Evolutionary conservation across 257 asterid species (phyloP).

Genomic region (Eucommia ulmoides): DNA sequence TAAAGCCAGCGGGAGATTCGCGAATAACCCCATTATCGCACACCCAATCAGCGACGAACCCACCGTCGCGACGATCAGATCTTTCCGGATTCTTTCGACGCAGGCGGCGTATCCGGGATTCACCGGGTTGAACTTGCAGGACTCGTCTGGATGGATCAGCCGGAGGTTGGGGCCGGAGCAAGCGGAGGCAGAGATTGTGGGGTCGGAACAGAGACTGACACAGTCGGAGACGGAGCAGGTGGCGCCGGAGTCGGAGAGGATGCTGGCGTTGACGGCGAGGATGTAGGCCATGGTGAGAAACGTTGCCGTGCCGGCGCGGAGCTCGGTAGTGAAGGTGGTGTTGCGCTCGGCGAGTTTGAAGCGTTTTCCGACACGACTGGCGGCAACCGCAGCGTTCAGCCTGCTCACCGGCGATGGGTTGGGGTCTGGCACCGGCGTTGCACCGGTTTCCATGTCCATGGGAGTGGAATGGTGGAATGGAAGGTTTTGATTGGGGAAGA

Average conservation of each 20-base stretch:
- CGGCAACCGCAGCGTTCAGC: conserved; percentile 46
- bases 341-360: conserved; percentile 73
- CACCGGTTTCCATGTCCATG: neutral
- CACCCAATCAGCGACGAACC: conserved; percentile 78
- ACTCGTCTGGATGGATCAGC: conserved; percentile 37
- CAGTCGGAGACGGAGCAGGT: conserved; percentile 89
- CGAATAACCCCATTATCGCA: conserved; percentile 70
- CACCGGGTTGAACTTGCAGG: conserved; percentile 78
- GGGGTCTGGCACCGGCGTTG: conserved; percentile 15
- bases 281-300: conserved; percentile 98
- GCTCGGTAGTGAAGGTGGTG: conserved; percentile 86
- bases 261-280: conserved; percentile 94
- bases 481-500: neutral
- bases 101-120: conserved; percentile 92
- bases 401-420: conserved; percentile 23
- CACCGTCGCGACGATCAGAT: conserved; percentile 75
- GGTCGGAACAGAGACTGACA: conserved; percentile 59
- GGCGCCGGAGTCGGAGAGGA: conserved; percentile 85
- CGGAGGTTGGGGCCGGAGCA: conserved; percentile 36
- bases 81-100: conserved; percentile 46
- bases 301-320: conserved; percentile 97
- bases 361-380: conserved; percentile 39
- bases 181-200: conserved; percentile 25
- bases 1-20: conserved; percentile 62
- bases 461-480: neutral